phyloP scores from a whole-genome alignment of 345 rosid genomes.

The Gossypium ekmanianum region DNA sequence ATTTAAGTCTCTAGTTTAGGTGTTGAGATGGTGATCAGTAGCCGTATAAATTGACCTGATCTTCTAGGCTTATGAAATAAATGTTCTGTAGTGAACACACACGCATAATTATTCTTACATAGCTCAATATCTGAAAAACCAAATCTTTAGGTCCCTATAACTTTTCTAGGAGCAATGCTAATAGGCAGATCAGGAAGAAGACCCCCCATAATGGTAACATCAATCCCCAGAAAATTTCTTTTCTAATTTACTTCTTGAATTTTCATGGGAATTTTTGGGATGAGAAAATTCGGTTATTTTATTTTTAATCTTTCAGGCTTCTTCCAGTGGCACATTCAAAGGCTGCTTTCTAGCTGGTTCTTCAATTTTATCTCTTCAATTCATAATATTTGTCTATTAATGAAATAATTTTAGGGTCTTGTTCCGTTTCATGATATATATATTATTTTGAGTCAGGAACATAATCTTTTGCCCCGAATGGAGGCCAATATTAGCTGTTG shows the following conservation, averaged over 20 bases:
- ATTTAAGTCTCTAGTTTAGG: no score
- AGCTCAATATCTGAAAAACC: neutral
- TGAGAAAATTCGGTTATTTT: neutral
- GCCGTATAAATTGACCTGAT: no score
- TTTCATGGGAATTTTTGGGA: neutral
- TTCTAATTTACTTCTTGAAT: neutral
- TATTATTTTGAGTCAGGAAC: constrained; percentile 38
- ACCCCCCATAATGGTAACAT: constrained; percentile 75
- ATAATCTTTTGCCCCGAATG: constrained; percentile 47
- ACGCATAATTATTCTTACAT: neutral
- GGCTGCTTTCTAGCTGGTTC: constrained; percentile 72
- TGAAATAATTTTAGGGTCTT: neutral
- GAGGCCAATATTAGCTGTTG: constrained; percentile 63
- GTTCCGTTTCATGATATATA: neutral
- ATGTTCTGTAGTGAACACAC: neutral
- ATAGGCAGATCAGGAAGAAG: constrained; percentile 82
- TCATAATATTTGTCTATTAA: neutral
- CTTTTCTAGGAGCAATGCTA: constrained; percentile 65
- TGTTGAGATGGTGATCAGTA: no score
- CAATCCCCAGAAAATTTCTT: neutral
- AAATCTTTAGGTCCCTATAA: constrained; percentile 61
- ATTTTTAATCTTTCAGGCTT: constrained; percentile 35
- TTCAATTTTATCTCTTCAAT: constrained; percentile 30
- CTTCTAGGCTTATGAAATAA: no score
- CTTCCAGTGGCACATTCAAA: constrained; percentile 68